Evolutionary conservation across 345 rosid genomes (phyloP).

Genomic region (Euphorbia lathyris): DNA sequence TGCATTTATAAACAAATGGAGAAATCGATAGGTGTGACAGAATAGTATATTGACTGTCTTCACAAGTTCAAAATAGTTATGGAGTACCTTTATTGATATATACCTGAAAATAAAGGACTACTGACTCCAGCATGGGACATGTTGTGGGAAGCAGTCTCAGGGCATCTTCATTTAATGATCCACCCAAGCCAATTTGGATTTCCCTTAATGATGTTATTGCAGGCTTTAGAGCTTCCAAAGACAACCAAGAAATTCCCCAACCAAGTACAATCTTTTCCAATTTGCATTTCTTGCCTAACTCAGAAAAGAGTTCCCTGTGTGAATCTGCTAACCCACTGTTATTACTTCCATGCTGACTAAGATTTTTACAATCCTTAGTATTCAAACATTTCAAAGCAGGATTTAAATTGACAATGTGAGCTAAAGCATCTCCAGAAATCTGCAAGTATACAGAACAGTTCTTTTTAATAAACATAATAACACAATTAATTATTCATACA

Average conservation of each 20-base stretch:
- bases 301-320: conserved; percentile 32
- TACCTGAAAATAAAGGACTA: conserved; percentile 77
- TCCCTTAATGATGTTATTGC: conserved; percentile 43
- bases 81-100: background rate
- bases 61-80: background rate
- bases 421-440: conserved; percentile 57
- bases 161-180: conserved; percentile 56
- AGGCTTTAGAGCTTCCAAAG: conserved; percentile 56
- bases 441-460: conserved; percentile 32
- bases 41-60: background rate
- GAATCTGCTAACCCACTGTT: conserved; percentile 17
- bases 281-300: conserved; percentile 42
- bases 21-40: background rate
- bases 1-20: background rate
- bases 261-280: conserved; percentile 63
- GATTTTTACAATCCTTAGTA: conserved; percentile 63
- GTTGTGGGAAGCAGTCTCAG: conserved; percentile 42
- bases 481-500: background rate
- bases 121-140: conserved; percentile 63
- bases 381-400: conserved; percentile 56
- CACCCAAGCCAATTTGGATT: conserved; percentile 71
- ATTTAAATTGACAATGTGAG: conserved; percentile 46
- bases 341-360: conserved; percentile 35
- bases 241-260: conserved; percentile 64
- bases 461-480: background rate